Conservation (phyloP, 805 yeast genomes). For the Pichia thaimueangensis region DNA sequence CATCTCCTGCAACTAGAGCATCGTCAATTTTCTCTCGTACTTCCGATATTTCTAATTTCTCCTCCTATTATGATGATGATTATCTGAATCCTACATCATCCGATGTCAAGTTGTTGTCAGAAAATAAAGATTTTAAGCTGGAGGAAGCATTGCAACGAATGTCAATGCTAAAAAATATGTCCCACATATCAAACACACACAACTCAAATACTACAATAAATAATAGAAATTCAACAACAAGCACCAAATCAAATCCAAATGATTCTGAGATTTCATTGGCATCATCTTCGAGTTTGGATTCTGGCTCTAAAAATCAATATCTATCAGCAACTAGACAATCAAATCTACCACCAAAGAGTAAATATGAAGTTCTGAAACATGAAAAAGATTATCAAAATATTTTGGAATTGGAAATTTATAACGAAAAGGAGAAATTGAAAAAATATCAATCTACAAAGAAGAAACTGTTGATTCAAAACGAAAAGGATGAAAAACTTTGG, state of each 20-base stretch:
- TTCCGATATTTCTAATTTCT: constrained; percentile 25
- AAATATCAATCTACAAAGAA: constrained; percentile 29
- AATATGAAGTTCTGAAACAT: constrained; percentile 48
- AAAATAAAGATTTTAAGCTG: constrained; percentile 26
- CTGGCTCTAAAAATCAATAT: constrained; percentile 12
- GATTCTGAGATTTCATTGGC: not conserved
- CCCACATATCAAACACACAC: constrained; percentile 5
- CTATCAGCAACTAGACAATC: constrained; percentile 53
- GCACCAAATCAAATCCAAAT: too few species aligned
- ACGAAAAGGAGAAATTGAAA: constrained; percentile 32
- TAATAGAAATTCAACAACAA: not conserved
- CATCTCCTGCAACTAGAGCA: constrained; percentile 35
- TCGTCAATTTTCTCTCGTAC: constrained; percentile 39
- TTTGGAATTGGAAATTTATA: constrained; percentile 35
- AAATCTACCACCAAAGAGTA: constrained; percentile 60
- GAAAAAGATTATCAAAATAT: constrained; percentile 44
- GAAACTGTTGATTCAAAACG: constrained; percentile 29
- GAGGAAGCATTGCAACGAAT: constrained; percentile 35
- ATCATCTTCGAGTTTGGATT: not conserved
- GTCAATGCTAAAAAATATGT: constrained; percentile 22
- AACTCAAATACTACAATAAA: not conserved
- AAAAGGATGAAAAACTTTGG: constrained; percentile 39
- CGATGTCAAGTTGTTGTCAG: constrained; percentile 33
- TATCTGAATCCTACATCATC: constrained; percentile 22
- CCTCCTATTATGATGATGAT: constrained; percentile 19